Base-by-base conservation (phyloP, 352 stramenopile genomes). In the Globisporangium parvum region DNA sequence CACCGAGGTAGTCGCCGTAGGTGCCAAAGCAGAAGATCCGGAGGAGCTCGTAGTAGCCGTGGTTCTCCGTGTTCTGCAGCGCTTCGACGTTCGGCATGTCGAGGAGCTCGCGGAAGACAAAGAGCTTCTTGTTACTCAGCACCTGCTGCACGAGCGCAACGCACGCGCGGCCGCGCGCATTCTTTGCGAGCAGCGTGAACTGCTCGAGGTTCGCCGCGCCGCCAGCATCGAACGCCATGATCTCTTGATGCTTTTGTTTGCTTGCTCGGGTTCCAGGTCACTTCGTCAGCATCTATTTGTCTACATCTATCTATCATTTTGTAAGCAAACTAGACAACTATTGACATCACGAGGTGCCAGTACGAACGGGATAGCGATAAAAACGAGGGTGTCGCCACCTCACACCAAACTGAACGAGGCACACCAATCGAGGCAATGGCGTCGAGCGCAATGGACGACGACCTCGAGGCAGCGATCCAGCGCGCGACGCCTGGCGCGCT, bases 81-180 rank as follows among this genome's bases (percentile, higher is more conserved):
- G 77, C 80, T 69, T 94, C 75, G 53, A 97, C 82, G 64, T 95
- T 97, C 42, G 83, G 78, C 84, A 96, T 95, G 50, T 93, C 78
- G 39, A 97, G 65, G 48, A 97, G 74, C 75, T 97, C 90, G 21
- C 91, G 86, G 62, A 97, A 97, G 21, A 97, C 88, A 63, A 96
- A 97, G 40, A 97, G 73, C 64, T 96, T 96, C 67, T 93, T 93
- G 69, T 96, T 93, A 48, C 65, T 87, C 28, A 97, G 71, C 37
- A 96, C 89, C 65, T 97, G 90, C 70, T 97, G 91, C 58, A 97
- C 94, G 42, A 97, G 73, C 44, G 86, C 90, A 51, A 95, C 85
- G 47, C 91, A 97, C n/a, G 90, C 91, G 6, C 85, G 71, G 6
- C 87, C 88, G 39, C 91, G 87, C 44, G 86, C 81, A 23, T 93